phyloP scores from a whole-genome alignment of 495 filamentous ascomycete genomes.

The Talaromyces ruber region DNA sequence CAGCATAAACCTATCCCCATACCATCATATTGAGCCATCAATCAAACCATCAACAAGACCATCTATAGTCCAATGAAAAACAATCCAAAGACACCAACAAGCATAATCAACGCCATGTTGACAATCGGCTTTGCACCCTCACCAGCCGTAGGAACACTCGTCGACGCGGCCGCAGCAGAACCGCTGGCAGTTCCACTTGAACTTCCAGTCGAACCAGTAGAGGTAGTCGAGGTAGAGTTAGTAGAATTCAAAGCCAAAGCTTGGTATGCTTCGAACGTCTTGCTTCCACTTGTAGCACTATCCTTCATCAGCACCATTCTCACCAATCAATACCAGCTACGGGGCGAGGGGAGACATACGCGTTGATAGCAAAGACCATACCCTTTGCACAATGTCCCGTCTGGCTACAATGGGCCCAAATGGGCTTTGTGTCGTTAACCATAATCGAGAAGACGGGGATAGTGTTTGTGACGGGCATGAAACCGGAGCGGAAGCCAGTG shows the following conservation, averaged over 20 bases:
- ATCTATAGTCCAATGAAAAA: background rate
- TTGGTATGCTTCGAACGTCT: background rate
- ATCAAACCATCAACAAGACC: background rate
- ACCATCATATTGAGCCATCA: background rate
- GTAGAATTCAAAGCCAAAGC: background rate
- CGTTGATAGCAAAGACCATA: constrained; percentile 44
- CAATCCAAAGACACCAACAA: background rate
- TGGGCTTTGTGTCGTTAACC: constrained; percentile 37
- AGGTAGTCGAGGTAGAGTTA: background rate
- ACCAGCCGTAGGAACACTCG: background rate
- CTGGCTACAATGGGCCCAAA: constrained; percentile 55
- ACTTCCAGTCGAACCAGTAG: background rate
- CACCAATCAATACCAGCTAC: background rate
- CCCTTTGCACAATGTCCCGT: constrained; percentile 37
- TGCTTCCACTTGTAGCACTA: background rate
- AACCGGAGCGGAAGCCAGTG: constrained; percentile 14
- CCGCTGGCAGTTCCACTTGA: background rate
- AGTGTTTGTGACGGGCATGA: constrained; percentile 18
- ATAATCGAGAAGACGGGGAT: constrained; percentile 29
- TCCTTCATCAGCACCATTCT: background rate
- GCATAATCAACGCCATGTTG: constrained; percentile 1
- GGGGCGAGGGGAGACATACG: background rate
- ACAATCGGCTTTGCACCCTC: background rate
- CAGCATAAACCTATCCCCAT: background rate
- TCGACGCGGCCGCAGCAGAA: background rate